Evolutionary conservation across 768 basidiomycete genomes (phyloP).

Genomic region (Galerina sulciceps): DNA sequence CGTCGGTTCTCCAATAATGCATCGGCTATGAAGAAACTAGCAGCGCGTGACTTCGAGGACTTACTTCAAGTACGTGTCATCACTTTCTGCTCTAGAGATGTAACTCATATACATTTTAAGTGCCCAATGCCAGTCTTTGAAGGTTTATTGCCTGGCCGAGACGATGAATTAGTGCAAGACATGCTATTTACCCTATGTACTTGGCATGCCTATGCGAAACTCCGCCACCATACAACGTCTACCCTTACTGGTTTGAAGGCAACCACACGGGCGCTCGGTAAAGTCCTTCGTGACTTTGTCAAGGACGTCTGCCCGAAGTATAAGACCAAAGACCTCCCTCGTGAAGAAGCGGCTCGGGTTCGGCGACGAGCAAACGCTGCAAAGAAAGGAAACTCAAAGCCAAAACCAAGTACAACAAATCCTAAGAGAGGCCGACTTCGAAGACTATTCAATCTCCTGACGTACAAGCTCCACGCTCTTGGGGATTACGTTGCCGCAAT

Average conservation of each 20-base stretch:
- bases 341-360: slow-evolving; percentile 7
- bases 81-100: no score
- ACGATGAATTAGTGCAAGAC: slow-evolving; percentile 26
- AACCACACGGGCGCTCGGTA: slow-evolving; percentile 13
- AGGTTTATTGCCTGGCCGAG: slow-evolving; percentile 32
- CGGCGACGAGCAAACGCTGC: slow-evolving; percentile 6
- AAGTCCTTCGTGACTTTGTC: slow-evolving; percentile 8
- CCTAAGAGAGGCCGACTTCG: background rate
- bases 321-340: slow-evolving; percentile 11
- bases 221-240: slow-evolving; percentile 36
- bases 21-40: no score
- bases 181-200: slow-evolving; percentile 30
- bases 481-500: slow-evolving; percentile 15
- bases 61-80: no score
- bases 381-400: slow-evolving; percentile 15
- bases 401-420: background rate
- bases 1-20: no score
- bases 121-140: slow-evolving; percentile 37
- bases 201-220: slow-evolving; percentile 40
- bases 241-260: slow-evolving; percentile 28
- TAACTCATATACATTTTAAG: slow-evolving; percentile 8
- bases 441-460: slow-evolving; percentile 12
- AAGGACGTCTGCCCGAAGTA: slow-evolving; percentile 9
- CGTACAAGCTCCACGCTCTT: slow-evolving; percentile 13
- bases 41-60: no score